Evolutionary conservation across 2,329 filamentous ascomycete genomes (phyloP), one percentile per base, ranked within the genome.

Genomic region (Ceratocystis eucalypticola): DNA sequence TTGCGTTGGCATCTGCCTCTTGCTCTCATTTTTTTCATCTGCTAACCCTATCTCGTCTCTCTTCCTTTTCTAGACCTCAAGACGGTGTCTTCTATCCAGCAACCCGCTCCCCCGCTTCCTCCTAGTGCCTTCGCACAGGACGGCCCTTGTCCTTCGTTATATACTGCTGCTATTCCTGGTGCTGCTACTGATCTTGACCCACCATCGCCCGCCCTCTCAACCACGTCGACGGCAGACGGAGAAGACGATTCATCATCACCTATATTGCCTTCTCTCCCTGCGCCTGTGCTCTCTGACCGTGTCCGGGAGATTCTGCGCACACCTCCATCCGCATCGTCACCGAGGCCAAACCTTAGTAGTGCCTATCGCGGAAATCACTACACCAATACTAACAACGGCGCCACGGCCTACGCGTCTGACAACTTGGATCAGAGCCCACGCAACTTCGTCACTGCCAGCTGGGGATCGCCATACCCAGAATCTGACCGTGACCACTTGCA

Each of bases 391-490:
- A 41, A 41, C 37, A 12, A 41, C 37, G 37, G 37, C 37, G 10
- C 37, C 37, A 41, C 37, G 2, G 10, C 12, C 10, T 41, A 41
- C 37, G 37, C 10, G 10, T 15, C 48, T 53, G 48, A 28, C 5
- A 20, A 25, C 22, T 25, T 28, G 25, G 20, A 53, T 15, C 55
- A 61, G 20, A 65, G 65, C 61, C 67, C 67, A 30, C 76, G 53
- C 62, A 64, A 75, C 67, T 85, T 82, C 74, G 80, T 81, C 68
- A 94, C 90, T 61, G 88, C 91, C 62, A 92, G 88, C 74, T 96
- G 92, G 91, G 92, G 92, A 66, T 96, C 91, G 65, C 92, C 92
- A 25, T 96, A 96, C 76, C 86, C 88, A 66, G 82, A 81, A 69
- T 82, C 87, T 48, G 87, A 83, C 67, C 75, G 74, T 70, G 75